Evolutionary conservation across 768 basidiomycete genomes (phyloP).

Genomic region (Psilocybe cyanescens): DNA sequence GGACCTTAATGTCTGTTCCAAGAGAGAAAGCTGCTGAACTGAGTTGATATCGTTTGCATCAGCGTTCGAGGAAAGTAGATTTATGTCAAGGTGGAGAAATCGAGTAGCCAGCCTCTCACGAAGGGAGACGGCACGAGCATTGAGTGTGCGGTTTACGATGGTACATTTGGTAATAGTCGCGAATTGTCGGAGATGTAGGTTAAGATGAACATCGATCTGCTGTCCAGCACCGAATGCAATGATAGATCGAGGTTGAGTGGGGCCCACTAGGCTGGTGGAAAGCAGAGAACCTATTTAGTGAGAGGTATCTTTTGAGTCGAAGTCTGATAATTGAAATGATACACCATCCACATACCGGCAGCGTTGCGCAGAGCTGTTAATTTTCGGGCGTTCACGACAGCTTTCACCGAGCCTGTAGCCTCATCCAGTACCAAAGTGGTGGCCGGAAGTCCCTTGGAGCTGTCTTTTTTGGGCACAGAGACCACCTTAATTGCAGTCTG

Average conservation of each 20-base stretch:
- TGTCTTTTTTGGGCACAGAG: slow-evolving; percentile 59
- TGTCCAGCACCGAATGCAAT: slow-evolving; percentile 77
- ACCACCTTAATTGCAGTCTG: slow-evolving; percentile 84
- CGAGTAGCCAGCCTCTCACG: slow-evolving; percentile 22
- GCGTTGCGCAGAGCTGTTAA: slow-evolving; percentile 85
- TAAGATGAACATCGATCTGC: slow-evolving; percentile 69
- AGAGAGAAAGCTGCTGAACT: not conserved
- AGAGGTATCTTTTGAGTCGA: slow-evolving; percentile 22
- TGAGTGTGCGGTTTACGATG: slow-evolving; percentile 66
- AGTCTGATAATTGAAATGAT: not conserved
- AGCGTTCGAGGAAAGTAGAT: slow-evolving; percentile 18
- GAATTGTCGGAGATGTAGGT: slow-evolving; percentile 62
- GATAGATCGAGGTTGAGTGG: slow-evolving; percentile 41
- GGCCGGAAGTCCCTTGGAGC: slow-evolving; percentile 67
- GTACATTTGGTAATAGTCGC: slow-evolving; percentile 53
- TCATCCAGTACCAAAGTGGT: slow-evolving; percentile 81
- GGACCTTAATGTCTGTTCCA: slow-evolving; percentile 35
- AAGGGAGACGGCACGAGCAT: slow-evolving; percentile 50
- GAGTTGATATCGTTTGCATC: not conserved
- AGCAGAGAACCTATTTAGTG: slow-evolving; percentile 62
- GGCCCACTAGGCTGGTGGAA: slow-evolving; percentile 58
- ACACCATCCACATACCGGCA: slow-evolving; percentile 52
- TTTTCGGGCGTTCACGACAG: slow-evolving; percentile 75
- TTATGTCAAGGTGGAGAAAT: slow-evolving; percentile 30
- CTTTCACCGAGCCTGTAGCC: slow-evolving; percentile 65